Evolutionary conservation across 2,329 filamentous ascomycete genomes (phyloP).

Genomic region (Aspergillus neoniger): DNA sequence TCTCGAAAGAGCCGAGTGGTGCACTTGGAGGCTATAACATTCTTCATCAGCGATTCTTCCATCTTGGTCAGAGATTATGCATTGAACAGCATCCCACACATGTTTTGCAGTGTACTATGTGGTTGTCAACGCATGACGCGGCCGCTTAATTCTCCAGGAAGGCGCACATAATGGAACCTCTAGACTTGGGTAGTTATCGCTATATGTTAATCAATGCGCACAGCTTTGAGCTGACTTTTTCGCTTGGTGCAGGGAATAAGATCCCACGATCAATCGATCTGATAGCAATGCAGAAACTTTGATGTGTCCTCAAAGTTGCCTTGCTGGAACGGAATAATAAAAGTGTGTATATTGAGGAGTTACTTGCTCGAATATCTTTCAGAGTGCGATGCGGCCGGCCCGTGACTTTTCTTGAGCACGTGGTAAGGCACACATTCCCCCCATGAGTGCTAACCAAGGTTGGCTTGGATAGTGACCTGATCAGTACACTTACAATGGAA

Average conservation of each 20-base stretch:
- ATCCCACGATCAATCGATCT: slow-evolving; percentile 30
- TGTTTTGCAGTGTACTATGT: slow-evolving; percentile 27
- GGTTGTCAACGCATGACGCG: slow-evolving; percentile 17
- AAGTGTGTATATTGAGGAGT: slow-evolving; percentile 42
- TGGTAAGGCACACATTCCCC: slow-evolving; percentile 15
- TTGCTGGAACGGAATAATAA: slow-evolving; percentile 33
- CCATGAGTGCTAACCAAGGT: not conserved
- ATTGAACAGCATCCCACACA: slow-evolving; percentile 4
- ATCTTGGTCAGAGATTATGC: slow-evolving; percentile 15
- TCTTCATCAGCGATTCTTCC: slow-evolving; percentile 22
- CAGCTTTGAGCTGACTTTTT: slow-evolving; percentile 38
- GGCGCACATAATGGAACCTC: slow-evolving; percentile 17
- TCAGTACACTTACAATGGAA: slow-evolving; percentile 8
- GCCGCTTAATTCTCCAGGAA: not conserved
- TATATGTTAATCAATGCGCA: slow-evolving; percentile 22
- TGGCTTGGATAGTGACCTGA: not conserved
- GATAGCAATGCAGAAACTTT: not conserved
- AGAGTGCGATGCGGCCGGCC: slow-evolving; percentile 34
- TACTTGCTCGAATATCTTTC: slow-evolving; percentile 40
- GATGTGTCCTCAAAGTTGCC: not conserved
- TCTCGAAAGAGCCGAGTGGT: slow-evolving; percentile 16
- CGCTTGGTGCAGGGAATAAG: slow-evolving; percentile 36
- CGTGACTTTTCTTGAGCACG: slow-evolving; percentile 35
- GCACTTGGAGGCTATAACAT: slow-evolving; percentile 15
- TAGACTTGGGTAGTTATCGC: slow-evolving; percentile 21